These are phyloP conservation scores for Naegleria gruberi DNA, from an alignment of 208 protist genomes.

Conservation along the genomic window DNA sequence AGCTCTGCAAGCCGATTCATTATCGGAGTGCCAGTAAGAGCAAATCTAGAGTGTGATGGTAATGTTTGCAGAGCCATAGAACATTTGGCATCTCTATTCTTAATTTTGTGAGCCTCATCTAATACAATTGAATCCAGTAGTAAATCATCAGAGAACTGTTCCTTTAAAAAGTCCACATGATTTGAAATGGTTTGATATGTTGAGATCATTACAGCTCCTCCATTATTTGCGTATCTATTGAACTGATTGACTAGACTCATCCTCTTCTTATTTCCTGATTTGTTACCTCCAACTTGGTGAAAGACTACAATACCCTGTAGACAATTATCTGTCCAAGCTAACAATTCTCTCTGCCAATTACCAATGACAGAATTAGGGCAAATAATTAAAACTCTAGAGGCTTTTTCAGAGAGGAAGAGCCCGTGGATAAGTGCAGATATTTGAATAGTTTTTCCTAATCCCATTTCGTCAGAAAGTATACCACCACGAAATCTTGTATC, in stretches of 20 bases:
- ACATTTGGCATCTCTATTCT: slow-evolving; percentile 82
- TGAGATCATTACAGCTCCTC: slow-evolving; percentile 68
- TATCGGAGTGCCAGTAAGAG: slow-evolving; percentile 56
- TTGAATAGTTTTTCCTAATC: slow-evolving; percentile 94
- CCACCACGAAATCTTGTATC: slow-evolving; percentile 34
- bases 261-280: slow-evolving; percentile 44
- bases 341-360: slow-evolving; percentile 85
- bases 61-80: slow-evolving; percentile 84
- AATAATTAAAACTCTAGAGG: slow-evolving; percentile 73
- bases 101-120: slow-evolving; percentile 94
- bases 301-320: slow-evolving; percentile 57
- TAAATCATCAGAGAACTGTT: neutral
- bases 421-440: slow-evolving; percentile 76
- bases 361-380: slow-evolving; percentile 76
- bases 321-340: slow-evolving; percentile 69
- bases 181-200: slow-evolving; percentile 70
- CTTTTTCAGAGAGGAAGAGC: slow-evolving; percentile 56
- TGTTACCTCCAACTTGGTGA: slow-evolving; percentile 19
- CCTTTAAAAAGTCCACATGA: neutral
- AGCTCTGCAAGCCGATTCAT: slow-evolving; percentile 78
- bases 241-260: slow-evolving; percentile 42
- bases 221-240: neutral
- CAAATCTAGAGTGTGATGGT: slow-evolving; percentile 76
- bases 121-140: slow-evolving; percentile 59
- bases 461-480: slow-evolving; percentile 84